phyloP scores from a whole-genome alignment of 2,329 filamentous ascomycete genomes.

The Colletotrichum sansevieriae region DNA sequence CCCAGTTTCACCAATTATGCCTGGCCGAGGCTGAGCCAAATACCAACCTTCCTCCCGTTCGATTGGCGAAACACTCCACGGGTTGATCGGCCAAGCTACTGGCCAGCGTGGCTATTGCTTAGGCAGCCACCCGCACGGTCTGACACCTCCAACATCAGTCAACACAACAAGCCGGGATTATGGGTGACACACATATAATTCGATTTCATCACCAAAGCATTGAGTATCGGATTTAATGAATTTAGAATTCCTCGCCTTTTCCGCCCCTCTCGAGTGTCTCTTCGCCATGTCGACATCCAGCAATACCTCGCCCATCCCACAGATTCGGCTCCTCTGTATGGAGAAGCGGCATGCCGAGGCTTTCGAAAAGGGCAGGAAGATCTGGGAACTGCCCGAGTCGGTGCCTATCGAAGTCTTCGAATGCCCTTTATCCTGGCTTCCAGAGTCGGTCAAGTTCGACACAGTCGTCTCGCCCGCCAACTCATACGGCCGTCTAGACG shows the following conservation, averaged over 20 bases:
- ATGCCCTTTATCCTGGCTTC: constrained; percentile 54
- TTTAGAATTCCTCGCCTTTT: too few species aligned
- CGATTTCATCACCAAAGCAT: too few species aligned
- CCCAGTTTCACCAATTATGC: too few species aligned
- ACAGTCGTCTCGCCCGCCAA: constrained; percentile 67
- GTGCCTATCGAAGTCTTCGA: constrained; percentile 54
- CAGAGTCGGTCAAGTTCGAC: constrained; percentile 55
- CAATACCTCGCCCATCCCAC: constrained; percentile 47
- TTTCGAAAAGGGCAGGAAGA: constrained; percentile 53
- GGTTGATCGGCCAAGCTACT: neutral
- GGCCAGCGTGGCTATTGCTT: constrained; percentile 4
- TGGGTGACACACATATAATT: too few species aligned
- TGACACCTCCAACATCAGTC: too few species aligned
- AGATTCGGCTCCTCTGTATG: constrained; percentile 58
- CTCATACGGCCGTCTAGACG: constrained; percentile 66
- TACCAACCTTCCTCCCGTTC: too few species aligned
- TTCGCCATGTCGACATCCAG: neutral
- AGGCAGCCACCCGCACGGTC: neutral
- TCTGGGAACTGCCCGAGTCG: constrained; percentile 49
- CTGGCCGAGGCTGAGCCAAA: too few species aligned
- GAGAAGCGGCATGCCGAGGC: constrained; percentile 53
- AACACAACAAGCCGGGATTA: too few species aligned
- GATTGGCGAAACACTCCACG: too few species aligned
- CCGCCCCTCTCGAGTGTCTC: too few species aligned
- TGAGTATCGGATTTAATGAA: too few species aligned